These are phyloP conservation scores for Tylopilus sp. DNA, from an alignment of 768 basidiomycete genomes.

Conservation along the genomic window DNA sequence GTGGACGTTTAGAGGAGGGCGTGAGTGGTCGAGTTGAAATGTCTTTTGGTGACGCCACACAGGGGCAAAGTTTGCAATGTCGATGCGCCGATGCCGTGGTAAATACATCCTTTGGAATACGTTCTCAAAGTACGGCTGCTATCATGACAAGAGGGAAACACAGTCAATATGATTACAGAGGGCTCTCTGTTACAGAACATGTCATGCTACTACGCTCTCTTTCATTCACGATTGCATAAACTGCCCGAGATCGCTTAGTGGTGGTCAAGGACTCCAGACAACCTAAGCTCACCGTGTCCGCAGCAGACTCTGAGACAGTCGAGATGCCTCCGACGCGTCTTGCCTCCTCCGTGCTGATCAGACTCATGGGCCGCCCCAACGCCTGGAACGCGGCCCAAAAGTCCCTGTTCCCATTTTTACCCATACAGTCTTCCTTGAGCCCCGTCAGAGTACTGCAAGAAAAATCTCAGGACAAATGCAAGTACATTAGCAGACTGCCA, in stretches of 20 bases:
- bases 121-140: no score
- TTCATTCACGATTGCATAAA: slow-evolving; percentile 21
- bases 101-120: no score
- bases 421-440: slow-evolving; percentile 53
- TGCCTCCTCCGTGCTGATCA: slow-evolving; percentile 65
- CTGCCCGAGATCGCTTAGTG: slow-evolving; percentile 7
- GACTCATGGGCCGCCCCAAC: slow-evolving; percentile 49
- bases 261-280: neutral
- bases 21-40: no score
- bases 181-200: neutral
- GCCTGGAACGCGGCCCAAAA: slow-evolving; percentile 65
- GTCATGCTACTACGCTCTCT: neutral
- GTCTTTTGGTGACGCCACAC: neutral
- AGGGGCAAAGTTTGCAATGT: neutral
- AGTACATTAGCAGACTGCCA: neutral
- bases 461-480: neutral
- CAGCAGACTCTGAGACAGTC: slow-evolving; percentile 49
- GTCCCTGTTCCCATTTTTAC: slow-evolving; percentile 54
- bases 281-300: slow-evolving; percentile 45
- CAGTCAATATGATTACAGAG: no score
- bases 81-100: no score
- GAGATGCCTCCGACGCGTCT: slow-evolving; percentile 55
- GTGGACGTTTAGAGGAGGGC: no score
- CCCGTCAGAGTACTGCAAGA: slow-evolving; percentile 54
- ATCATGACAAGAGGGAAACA: no score